Evolutionary conservation across 176 grass and related monocot species (phyloP), one percentile per base, ranked within the genome.

Genomic region (Bromus sterilis): DNA sequence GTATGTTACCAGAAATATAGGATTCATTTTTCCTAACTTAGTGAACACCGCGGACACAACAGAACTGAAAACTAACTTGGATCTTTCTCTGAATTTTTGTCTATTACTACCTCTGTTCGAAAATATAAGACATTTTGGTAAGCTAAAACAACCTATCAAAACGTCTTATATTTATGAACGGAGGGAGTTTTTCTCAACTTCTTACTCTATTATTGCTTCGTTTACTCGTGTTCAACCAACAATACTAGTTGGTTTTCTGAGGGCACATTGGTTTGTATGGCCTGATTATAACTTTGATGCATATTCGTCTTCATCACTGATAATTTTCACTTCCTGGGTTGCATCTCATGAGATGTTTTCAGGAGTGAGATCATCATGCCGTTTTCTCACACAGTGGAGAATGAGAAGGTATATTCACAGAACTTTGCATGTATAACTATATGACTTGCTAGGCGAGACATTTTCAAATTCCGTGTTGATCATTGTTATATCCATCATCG

Each of bases 211-310:
- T 72, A 7, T 86, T 76, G 11, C 62, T 81, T 81, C 39, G 37
- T 60, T 58, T 91, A 60, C 34, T 83, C 94, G 95, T 84, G 95
- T 98, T 61, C 90, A 92, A 57, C 92, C 95, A 56, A 90, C 90
- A 42, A 86, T 93, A 75, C 76, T 98, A 70, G 87, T 98, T 84
- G 80, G 79, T 4, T 94, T 93, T 78, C 56, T 98, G 61, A 94
- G 95, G 86, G 90, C 93, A 64, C 95, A 98, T 81, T 88, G 95
- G 16, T 98, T 92, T 40, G 90, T 95, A 78, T 98, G 95, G 95
- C 92, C 92, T 43, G 95, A 98, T 89, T 98, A 94, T 80, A 91
- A 88, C 81, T 78, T 98, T 2, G 95, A 98, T 86, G 88, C 90
- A 11, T 98, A 98, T 87, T 98, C 82, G n/a, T 88, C 95, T 41